These are phyloP conservation scores for Phytophthora sp. DNA, from an alignment of 352 stramenopile species.

Conservation along the genomic window DNA sequence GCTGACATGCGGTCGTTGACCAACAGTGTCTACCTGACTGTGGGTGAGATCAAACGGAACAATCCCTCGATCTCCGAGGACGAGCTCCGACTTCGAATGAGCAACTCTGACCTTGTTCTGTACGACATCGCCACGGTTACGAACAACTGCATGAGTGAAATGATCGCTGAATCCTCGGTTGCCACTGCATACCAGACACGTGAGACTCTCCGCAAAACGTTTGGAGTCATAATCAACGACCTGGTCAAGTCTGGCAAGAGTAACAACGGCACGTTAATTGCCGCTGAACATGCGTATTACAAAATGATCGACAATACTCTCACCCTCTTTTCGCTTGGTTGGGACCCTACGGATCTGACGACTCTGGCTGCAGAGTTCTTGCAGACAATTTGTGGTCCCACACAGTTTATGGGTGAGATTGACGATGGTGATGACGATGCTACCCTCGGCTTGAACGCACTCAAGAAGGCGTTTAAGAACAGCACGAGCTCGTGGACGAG, in stretches of 20 bases:
- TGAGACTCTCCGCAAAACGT: constrained; percentile 52
- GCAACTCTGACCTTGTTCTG: constrained; percentile 49
- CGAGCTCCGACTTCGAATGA: constrained; percentile 43
- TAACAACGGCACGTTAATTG: constrained; percentile 40
- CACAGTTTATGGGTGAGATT: constrained; percentile 43
- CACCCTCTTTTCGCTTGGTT: constrained; percentile 38
- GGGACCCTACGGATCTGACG: constrained; percentile 56
- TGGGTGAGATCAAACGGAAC: constrained; percentile 38
- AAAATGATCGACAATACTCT: constrained; percentile 40
- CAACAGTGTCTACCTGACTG: constrained; percentile 43
- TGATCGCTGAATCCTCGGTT: constrained; percentile 20
- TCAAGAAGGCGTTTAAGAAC: constrained; percentile 50
- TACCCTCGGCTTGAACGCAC: constrained; percentile 42
- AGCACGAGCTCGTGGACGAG: constrained; percentile 47
- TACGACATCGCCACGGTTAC: constrained; percentile 55
- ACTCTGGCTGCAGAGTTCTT: constrained; percentile 52
- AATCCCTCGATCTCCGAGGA: constrained; percentile 34
- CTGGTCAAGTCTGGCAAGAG: constrained; percentile 45
- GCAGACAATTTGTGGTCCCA: constrained; percentile 63
- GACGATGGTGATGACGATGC: constrained; percentile 43
- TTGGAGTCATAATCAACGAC: constrained; percentile 56
- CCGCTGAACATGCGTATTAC: constrained; percentile 31
- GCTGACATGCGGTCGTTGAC: constrained; percentile 39
- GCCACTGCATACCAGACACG: constrained; percentile 38
- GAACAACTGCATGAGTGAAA: constrained; percentile 46